Base-by-base conservation (phyloP, 176 grass and related monocot genomes). In the Zizania latifolia region DNA sequence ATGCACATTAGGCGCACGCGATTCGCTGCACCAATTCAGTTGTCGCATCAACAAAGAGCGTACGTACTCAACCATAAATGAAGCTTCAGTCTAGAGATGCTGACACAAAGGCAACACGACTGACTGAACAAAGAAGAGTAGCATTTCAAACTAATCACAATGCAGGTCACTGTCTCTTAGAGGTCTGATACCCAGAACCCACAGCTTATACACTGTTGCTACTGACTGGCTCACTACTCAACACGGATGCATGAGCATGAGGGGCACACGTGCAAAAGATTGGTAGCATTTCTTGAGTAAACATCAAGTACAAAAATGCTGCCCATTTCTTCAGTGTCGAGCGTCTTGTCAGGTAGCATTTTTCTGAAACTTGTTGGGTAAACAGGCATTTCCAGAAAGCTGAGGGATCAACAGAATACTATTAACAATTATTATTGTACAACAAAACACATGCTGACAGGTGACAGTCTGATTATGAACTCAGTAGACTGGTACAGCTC, bases 351-450 rank as follows among this genome's bases (percentile, higher is more conserved):
- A 21, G 2, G 13, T 6, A 59, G 8, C 19, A 19, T 62, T 40
- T 50, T 78, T 27, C 40, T 22, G 3, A 74, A 74, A 2, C 51
- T n/a, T 50, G 61, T 32, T 24, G 1, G 10, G 32, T 58, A 27
- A 68, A 60, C 23, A 48, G 67, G 54, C 56, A 70, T 21, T 11
- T 2, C 13, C 17, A 32, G 13, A 23, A 11, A 14, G 45, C 63
- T 29, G 28, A 79, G 38, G 13, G 19, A 56, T 78, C 27, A 74
- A 59, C 31, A 74, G 48, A 46, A 57, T 15, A 38, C 12, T 84
- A 75, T 88, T 84, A 37, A 80, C 63, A 80, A 48, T 75, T 84
- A 75, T 75, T 75, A 63, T 88, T 75, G 44, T 80, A 84, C 86
- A 88, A 88, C 70, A 53, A 84, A 70, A 56, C 44, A 75, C 63